Conservation (phyloP, 2,329 filamentous ascomycete species). For the Fusarium goolgardi region DNA sequence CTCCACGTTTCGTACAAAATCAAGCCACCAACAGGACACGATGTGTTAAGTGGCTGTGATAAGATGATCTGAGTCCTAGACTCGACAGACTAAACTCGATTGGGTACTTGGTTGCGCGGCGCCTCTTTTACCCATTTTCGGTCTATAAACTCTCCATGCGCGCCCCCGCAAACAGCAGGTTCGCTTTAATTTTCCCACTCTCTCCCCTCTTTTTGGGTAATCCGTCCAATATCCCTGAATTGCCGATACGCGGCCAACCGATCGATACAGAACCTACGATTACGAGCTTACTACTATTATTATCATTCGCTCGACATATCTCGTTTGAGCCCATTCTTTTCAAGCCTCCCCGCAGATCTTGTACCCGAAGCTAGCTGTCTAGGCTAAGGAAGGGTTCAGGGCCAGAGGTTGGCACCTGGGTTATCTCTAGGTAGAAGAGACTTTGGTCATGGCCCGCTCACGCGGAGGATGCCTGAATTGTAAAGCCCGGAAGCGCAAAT, state of each 20-base stretch:
- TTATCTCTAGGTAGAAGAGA: background rate
- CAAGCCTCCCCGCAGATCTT: background rate
- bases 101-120: constrained; percentile 37
- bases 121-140: constrained; percentile 45
- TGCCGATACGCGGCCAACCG: background rate
- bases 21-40: background rate
- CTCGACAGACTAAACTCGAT: constrained; percentile 1
- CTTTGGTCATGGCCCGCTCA: constrained; percentile 28
- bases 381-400: background rate
- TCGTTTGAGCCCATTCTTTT: background rate
- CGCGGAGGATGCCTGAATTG: constrained; percentile 45
- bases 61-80: background rate
- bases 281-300: background rate
- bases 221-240: background rate
- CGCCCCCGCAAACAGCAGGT: constrained; percentile 4
- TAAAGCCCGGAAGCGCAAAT: constrained; percentile 45
- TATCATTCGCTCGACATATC: background rate
- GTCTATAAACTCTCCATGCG: constrained; percentile 35
- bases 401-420: background rate
- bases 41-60: background rate
- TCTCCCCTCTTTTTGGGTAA: constrained; percentile 3
- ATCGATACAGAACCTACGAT: background rate
- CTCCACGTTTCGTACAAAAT: background rate
- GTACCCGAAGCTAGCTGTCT: background rate
- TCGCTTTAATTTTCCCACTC: background rate